These are phyloP conservation scores for Cytidiella melzeri DNA, from an alignment of 768 basidiomycete species.

Conservation along the genomic window DNA sequence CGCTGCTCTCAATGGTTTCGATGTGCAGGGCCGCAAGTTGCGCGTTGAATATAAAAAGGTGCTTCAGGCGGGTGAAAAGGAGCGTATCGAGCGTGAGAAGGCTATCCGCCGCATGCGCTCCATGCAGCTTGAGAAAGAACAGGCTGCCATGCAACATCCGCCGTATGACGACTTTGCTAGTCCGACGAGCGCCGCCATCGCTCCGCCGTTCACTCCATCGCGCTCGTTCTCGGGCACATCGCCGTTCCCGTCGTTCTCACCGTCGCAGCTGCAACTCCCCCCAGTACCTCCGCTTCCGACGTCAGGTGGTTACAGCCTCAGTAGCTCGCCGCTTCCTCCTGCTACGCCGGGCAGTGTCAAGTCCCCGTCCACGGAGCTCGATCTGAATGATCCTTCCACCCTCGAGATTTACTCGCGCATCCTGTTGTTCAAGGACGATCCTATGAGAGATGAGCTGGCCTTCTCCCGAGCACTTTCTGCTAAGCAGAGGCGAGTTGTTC, in stretches of 20 bases:
- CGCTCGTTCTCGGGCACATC: conserved; percentile 66
- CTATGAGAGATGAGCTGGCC: conserved; percentile 94
- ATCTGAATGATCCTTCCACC: conserved; percentile 92
- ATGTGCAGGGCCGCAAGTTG: conserved; percentile 93
- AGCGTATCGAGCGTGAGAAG: conserved; percentile 97
- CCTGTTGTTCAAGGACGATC: conserved; percentile 94
- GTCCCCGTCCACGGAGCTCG: conserved; percentile 65
- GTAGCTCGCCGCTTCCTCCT: conserved; percentile 48
- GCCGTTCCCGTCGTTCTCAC: conserved; percentile 63
- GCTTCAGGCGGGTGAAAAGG: conserved; percentile 98
- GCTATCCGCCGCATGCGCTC: conserved; percentile 96
- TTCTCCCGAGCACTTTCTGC: conserved; percentile 85
- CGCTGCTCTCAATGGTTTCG: conserved; percentile 91
- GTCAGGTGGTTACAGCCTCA: conserved; percentile 36
- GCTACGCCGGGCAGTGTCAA: conserved; percentile 66
- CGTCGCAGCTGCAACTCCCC: conserved; percentile 22
- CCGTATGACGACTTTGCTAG: conserved; percentile 68
- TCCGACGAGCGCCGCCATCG: conserved; percentile 29
- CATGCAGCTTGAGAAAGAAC: conserved; percentile 91
- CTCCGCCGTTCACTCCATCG: conserved; percentile 59
- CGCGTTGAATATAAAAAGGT: conserved; percentile 99
- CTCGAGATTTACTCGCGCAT: conserved; percentile 97
- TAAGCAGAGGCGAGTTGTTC: conserved; percentile 87
- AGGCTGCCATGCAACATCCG: conserved; percentile 32
- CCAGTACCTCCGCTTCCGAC: conserved; percentile 26